Evolutionary conservation across 2,329 filamentous ascomycete genomes (phyloP).

Genomic region (Claviceps maximensis): DNA sequence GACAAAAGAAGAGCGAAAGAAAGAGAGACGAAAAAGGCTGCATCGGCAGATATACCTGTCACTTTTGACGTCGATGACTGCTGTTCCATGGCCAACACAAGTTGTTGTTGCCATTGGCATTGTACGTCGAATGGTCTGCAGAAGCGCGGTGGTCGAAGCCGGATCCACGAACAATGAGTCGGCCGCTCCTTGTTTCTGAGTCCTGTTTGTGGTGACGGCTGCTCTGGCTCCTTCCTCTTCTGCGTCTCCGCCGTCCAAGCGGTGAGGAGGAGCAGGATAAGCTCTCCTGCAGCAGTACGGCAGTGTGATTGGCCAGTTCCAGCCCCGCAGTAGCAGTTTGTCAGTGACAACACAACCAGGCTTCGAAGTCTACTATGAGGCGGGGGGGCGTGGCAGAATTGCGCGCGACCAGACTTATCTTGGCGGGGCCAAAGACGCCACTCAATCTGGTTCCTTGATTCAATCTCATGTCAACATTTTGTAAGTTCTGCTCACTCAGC

Average conservation of each 20-base stretch:
- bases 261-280: neutral
- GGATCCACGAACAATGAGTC: neutral
- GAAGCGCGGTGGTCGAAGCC: neutral
- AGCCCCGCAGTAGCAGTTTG: no score
- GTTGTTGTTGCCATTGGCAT: conserved; percentile 16
- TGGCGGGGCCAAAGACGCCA: conserved; percentile 16
- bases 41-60: conserved; percentile 42
- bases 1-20: neutral
- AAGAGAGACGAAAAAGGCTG: no score
- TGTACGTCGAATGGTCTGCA: conserved; percentile 7
- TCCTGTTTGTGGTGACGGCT: neutral
- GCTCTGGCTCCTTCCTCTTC: neutral
- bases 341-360: no score
- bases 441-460: neutral
- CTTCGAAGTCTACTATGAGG: conserved; percentile 10
- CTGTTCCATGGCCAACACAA: conserved; percentile 44
- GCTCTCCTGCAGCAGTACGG: neutral
- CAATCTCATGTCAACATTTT: neutral
- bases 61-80: conserved; percentile 63
- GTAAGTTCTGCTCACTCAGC: no score
- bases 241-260: neutral
- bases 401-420: conserved; percentile 1
- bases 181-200: no score
- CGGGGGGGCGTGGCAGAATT: conserved; percentile 21
- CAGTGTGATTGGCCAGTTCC: neutral